Evolutionary conservation across 2,329 filamentous ascomycete species (phyloP).

Genomic region (Tricladium varicosporioides): DNA sequence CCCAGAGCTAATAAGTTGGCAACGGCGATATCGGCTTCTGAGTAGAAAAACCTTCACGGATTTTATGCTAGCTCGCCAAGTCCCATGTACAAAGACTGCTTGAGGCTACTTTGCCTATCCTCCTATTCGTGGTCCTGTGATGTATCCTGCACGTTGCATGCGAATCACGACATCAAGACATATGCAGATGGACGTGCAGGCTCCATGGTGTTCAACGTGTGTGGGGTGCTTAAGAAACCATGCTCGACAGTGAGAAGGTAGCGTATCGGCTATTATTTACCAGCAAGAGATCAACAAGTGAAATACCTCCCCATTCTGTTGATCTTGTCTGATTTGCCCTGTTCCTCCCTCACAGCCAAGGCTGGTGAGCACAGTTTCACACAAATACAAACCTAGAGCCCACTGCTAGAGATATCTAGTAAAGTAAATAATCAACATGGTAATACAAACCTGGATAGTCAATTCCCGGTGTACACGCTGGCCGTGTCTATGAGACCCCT

Average conservation of each 20-base stretch:
- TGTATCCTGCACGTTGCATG: constrained; percentile 15
- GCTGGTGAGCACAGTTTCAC: not conserved
- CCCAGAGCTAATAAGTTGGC: constrained; percentile 1
- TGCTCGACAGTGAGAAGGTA: not conserved
- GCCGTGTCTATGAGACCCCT: too few relatives aligned
- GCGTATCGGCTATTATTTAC: constrained; percentile 10
- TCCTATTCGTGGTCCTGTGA: constrained; percentile 16
- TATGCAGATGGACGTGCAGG: constrained; percentile 20
- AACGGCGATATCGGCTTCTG: constrained; percentile 20
- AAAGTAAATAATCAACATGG: too few relatives aligned
- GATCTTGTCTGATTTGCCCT: constrained; percentile 1
- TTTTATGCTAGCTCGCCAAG: not conserved
- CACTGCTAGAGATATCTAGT: too few relatives aligned
- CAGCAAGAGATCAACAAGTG: not conserved
- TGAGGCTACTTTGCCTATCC: constrained; percentile 19
- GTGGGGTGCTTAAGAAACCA: constrained; percentile 19
- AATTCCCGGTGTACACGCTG: too few relatives aligned
- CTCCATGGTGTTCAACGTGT: not conserved
- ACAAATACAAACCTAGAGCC: too few relatives aligned
- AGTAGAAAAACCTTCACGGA: constrained; percentile 6
- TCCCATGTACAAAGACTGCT: not conserved
- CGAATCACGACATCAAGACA: constrained; percentile 22
- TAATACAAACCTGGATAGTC: too few relatives aligned
- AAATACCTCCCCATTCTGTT: constrained; percentile 10
- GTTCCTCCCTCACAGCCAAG: not conserved